Evolutionary conservation across 2,329 filamentous ascomycete genomes (phyloP).

Genomic region (Calonectria ilicicola): DNA sequence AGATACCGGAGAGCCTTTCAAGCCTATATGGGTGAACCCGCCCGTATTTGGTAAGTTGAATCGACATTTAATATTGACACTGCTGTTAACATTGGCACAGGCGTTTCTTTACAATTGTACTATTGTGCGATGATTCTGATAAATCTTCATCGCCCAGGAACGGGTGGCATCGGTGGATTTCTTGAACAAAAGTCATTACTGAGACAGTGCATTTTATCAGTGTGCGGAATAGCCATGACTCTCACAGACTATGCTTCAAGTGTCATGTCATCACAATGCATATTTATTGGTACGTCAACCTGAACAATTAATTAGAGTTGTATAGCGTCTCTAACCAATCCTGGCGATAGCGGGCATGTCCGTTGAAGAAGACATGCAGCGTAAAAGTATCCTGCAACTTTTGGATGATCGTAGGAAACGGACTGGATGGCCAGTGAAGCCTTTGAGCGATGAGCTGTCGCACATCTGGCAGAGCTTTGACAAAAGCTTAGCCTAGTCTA

Average conservation of each 20-base stretch:
- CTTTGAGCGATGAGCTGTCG: background rate
- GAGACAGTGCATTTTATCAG: slow-evolving; percentile 39
- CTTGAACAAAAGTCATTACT: slow-evolving; percentile 44
- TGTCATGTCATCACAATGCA: slow-evolving; percentile 55
- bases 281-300: slow-evolving; percentile 40
- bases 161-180: slow-evolving; percentile 55
- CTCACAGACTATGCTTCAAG: slow-evolving; percentile 52
- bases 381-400: background rate
- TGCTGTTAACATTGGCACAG: slow-evolving; percentile 33
- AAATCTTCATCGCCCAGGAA: slow-evolving; percentile 33
- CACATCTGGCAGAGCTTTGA: slow-evolving; percentile 4
- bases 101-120: slow-evolving; percentile 63
- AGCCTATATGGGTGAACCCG: slow-evolving; percentile 62
- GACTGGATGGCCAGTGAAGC: slow-evolving; percentile 8
- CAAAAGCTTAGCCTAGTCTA: background rate
- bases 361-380: background rate
- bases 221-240: slow-evolving; percentile 62
- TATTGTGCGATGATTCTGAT: slow-evolving; percentile 65
- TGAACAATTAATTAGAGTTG: background rate
- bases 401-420: background rate
- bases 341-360: background rate
- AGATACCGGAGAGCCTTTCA: slow-evolving; percentile 46
- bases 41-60: slow-evolving; percentile 50
- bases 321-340: background rate
- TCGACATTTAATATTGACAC: accelerated